Evolutionary conservation across 2,329 filamentous ascomycete genomes (phyloP).

Genomic region (Pseudogymnoascus sp.): DNA sequence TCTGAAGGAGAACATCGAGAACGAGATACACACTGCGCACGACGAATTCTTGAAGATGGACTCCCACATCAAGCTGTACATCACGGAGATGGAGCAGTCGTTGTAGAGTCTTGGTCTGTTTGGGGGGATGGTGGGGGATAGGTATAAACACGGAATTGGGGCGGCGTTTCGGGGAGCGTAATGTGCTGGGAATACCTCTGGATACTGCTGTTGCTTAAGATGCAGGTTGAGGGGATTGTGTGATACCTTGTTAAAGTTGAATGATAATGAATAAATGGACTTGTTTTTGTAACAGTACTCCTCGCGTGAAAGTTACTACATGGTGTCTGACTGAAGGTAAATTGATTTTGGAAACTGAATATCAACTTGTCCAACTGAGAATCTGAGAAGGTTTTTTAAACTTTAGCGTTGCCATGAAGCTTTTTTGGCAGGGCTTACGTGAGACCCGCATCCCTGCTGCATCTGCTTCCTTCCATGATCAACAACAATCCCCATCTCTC

Average conservation of each 20-base stretch:
- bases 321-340: not conserved
- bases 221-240: not conserved
- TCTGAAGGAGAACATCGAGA: constrained; percentile 94
- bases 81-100: constrained; percentile 96
- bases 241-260: not conserved
- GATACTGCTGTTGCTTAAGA: constrained; percentile 3
- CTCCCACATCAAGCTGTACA: constrained; percentile 92
- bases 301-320: not conserved
- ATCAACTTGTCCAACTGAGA: not conserved
- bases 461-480: not conserved
- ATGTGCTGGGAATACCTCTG: not conserved
- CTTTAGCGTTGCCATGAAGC: not conserved
- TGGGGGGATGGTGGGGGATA: not conserved
- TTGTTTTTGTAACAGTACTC: not conserved
- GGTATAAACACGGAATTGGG: not conserved
- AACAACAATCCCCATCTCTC: not conserved
- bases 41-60: constrained; percentile 98
- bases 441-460: not conserved
- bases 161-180: not conserved
- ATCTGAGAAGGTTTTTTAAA: not conserved
- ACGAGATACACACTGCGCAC: constrained; percentile 79
- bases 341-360: not conserved
- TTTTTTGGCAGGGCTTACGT: not conserved
- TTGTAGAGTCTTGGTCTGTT: constrained; percentile 31
- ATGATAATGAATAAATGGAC: not conserved